These are phyloP conservation scores for Saccharomyces hybrid DNA, from an alignment of 1,139 yeast species.

Conservation along the genomic window DNA sequence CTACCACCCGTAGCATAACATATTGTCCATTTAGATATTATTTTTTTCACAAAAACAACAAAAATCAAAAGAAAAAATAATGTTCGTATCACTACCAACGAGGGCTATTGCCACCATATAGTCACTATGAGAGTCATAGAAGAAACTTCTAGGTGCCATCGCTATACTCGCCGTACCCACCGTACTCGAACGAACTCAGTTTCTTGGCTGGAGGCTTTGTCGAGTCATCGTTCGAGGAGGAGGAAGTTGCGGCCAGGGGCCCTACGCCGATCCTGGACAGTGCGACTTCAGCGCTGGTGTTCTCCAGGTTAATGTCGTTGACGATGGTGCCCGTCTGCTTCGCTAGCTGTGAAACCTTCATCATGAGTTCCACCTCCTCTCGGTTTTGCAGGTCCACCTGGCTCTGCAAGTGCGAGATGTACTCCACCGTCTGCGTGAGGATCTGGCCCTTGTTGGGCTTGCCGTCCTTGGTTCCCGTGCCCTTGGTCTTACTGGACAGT, in stretches of 20 bases:
- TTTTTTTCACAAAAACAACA: slow-evolving; percentile 1
- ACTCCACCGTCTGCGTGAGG: slow-evolving; percentile 75
- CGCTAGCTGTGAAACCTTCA: slow-evolving; percentile 48
- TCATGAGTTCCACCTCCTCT: slow-evolving; percentile 65
- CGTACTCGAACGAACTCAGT: slow-evolving; percentile 32
- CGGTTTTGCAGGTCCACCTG: slow-evolving; percentile 71
- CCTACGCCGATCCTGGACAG: slow-evolving; percentile 77
- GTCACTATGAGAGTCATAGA: not conserved
- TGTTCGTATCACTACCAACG: not conserved
- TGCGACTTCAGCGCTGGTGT: slow-evolving; percentile 76
- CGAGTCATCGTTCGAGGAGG: slow-evolving; percentile 3
- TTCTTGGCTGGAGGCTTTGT: slow-evolving; percentile 13
- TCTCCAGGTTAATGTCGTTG: slow-evolving; percentile 42
- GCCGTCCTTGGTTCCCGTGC: slow-evolving; percentile 54
- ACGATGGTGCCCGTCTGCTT: slow-evolving; percentile 33
- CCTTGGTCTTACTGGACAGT: slow-evolving; percentile 26
- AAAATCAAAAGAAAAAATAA: not conserved
- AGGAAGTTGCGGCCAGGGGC: slow-evolving; percentile 45
- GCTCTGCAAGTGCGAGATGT: slow-evolving; percentile 65
- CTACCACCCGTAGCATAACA: not conserved
- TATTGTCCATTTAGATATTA: slow-evolving; percentile 3
- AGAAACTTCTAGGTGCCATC: not conserved
- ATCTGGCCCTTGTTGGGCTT: slow-evolving; percentile 92
- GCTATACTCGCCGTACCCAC: slow-evolving; percentile 34
- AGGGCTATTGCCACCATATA: not conserved